Evolutionary conservation across 2,329 filamentous ascomycete genomes (phyloP).

Genomic region (Aspergillus sp.): DNA sequence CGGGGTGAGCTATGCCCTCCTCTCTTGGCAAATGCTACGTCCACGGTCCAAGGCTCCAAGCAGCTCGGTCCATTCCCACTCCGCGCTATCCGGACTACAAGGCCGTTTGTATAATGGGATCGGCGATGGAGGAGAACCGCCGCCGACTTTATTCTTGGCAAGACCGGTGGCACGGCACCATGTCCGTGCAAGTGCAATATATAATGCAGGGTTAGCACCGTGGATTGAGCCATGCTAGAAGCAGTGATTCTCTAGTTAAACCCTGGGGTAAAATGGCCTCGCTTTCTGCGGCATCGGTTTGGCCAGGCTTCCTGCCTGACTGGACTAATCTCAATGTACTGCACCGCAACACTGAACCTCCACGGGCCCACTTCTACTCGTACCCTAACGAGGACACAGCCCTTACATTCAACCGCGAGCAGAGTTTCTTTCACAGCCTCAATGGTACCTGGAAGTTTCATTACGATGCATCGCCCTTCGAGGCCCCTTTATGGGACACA

Average conservation of each 20-base stretch:
- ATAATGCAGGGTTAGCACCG: not conserved
- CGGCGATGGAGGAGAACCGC: not conserved
- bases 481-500: constrained; percentile 15
- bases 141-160: not conserved
- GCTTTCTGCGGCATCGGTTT: not conserved
- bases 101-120: not conserved
- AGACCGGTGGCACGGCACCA: not conserved
- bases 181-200: not conserved
- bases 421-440: constrained; percentile 8
- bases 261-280: not conserved
- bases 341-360: constrained; percentile 10
- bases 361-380: constrained; percentile 9
- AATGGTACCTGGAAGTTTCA: constrained; percentile 24
- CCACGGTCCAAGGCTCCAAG: not conserved
- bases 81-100: not conserved
- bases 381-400: constrained; percentile 3
- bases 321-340: constrained; percentile 9
- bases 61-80: not conserved
- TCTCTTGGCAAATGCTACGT: not conserved
- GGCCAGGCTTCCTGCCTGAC: constrained; percentile 1
- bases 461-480: constrained; percentile 10
- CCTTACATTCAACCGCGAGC: constrained; percentile 2
- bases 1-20: not conserved
- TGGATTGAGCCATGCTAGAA: not conserved
- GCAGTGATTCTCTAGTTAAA: not conserved